phyloP scores from a whole-genome alignment of 139 green algal species.

The Spirogloea muscicola region DNA sequence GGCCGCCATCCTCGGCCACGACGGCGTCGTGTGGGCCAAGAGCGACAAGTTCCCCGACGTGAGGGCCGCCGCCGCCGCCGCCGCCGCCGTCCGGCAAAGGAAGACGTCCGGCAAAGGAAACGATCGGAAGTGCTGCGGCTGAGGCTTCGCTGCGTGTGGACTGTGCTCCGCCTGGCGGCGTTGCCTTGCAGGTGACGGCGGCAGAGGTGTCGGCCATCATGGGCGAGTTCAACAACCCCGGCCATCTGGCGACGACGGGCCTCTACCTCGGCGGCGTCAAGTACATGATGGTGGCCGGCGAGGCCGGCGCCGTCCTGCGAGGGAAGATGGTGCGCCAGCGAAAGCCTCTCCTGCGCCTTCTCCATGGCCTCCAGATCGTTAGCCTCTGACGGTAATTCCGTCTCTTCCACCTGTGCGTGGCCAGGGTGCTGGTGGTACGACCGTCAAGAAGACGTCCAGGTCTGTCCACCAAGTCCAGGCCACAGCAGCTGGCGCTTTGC shows the following conservation, averaged over 20 bases:
- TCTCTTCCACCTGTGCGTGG: neutral
- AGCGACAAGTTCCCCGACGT: conserved; percentile 43
- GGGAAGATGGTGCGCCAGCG: conserved; percentile 47
- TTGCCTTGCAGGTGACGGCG: conserved; percentile 22
- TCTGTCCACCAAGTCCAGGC: too few relatives aligned
- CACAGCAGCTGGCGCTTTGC: too few relatives aligned
- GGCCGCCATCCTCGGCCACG: conserved; percentile 38
- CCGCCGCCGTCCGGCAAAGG: too few relatives aligned
- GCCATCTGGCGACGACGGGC: neutral
- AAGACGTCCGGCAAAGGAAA: too few relatives aligned
- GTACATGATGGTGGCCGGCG: conserved; percentile 45
- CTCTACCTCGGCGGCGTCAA: conserved; percentile 25
- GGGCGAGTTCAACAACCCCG: conserved; percentile 14
- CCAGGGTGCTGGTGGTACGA: conserved; percentile 6
- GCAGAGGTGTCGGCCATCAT: conserved; percentile 14
- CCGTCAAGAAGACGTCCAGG: conserved; percentile 41
- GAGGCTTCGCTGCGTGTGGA: too few relatives aligned
- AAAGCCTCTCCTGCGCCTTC: too few relatives aligned
- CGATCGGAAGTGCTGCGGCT: too few relatives aligned
- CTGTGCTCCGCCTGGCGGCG: too few relatives aligned
- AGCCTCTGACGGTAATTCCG: too few relatives aligned
- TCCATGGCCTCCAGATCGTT: too few relatives aligned
- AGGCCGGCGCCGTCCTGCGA: conserved; percentile 38
- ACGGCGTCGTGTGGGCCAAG: conserved; percentile 38
- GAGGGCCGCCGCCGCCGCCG: too few relatives aligned